Base-by-base conservation (phyloP, 1,284 basidiomycete species). In the Cerrena zonata region DNA sequence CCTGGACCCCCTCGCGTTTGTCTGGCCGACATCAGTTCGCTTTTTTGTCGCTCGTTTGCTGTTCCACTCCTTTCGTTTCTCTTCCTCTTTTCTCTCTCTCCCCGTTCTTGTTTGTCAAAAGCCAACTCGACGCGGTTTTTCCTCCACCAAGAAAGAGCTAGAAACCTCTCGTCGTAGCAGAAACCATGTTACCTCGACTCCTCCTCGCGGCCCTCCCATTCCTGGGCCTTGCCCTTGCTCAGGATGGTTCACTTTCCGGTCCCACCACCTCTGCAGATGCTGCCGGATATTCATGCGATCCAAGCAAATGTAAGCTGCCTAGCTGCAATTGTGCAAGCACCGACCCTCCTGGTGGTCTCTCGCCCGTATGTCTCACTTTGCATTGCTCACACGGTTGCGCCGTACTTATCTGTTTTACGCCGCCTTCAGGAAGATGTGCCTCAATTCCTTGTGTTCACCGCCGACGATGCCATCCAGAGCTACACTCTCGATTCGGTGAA, bases 401-500 rank as follows among this genome's bases (percentile, higher is more conserved):
- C 49, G 45, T 44, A 49, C 46, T 56, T n/a, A n/a, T n/a, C n/a
- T n/a, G n/a, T n/a, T 47, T 47, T 23, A 37, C n/a, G 27, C 30
- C 24, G 22, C 38, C 21, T 43, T 22, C 55, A 85, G 83, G 70
- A 69, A 11, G 77, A 88, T 11, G 79, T 81, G 1, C 87, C 87
- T 2, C 76, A 78, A 66, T 89, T 89, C 62, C 68, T 89, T 61
- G 77, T 86, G 45, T 85, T 82, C 70, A 80, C 82, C 36, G 83
- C 84, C 37, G 82, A 85, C 60, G 83, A 86, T 66, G 87, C 88
- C 34, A 63, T 90, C 36, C 86, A 89, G 63, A 78, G 79, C 13
- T 89, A 86, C 66, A 87, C 84, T 15, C 68, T 88, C 61, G 79
- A 84, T 56, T 63, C 85, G 11, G 74, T 89, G 56, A 84, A 87